Evolutionary conservation across 169 alveolate genomes (phyloP).

Genomic region (Plasmodium falciparum): DNA sequence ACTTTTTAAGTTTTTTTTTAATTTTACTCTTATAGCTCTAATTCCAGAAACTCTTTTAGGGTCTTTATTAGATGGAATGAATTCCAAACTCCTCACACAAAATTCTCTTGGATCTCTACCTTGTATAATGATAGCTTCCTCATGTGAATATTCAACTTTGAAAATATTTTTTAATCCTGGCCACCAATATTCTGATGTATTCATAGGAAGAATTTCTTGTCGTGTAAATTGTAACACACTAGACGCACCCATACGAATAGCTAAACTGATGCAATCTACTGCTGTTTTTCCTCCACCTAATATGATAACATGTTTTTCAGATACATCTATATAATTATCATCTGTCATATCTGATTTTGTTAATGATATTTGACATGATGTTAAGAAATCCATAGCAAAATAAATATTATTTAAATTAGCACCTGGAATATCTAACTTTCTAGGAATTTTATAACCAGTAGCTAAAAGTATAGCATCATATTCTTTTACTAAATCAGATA

Average conservation of each 20-base stretch:
- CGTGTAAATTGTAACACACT: slow-evolving; percentile 84
- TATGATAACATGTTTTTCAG: slow-evolving; percentile 83
- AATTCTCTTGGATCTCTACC: slow-evolving; percentile 85
- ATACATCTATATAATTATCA: slow-evolving; percentile 75
- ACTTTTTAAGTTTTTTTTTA: slow-evolving; percentile 9
- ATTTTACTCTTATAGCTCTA: slow-evolving; percentile 77
- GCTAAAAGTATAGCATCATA: slow-evolving; percentile 83
- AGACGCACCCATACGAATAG: slow-evolving; percentile 84
- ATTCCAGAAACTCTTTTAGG: slow-evolving; percentile 79
- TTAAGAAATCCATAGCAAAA: slow-evolving; percentile 81
- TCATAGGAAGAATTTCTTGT: slow-evolving; percentile 70
- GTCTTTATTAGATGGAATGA: slow-evolving; percentile 78
- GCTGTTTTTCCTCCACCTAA: slow-evolving; percentile 88
- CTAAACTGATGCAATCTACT: slow-evolving; percentile 83
- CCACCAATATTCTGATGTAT: slow-evolving; percentile 66
- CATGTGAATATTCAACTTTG: slow-evolving; percentile 82
- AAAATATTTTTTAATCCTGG: slow-evolving; percentile 71
- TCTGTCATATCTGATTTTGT: slow-evolving; percentile 69
- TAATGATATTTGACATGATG: slow-evolving; percentile 78
- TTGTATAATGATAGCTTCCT: slow-evolving; percentile 79
- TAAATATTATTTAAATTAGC: slow-evolving; percentile 77
- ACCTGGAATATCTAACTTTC: slow-evolving; percentile 73
- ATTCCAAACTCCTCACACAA: slow-evolving; percentile 79
- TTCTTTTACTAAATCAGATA: slow-evolving; percentile 57
- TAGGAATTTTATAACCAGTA: slow-evolving; percentile 77